Percentiles rank a stretch among this genome's conserved stretches.
Evolutionary conservation across 176 grass and related monocot species (phyloP).

Genomic region (Oryza rufipogon): DNA sequence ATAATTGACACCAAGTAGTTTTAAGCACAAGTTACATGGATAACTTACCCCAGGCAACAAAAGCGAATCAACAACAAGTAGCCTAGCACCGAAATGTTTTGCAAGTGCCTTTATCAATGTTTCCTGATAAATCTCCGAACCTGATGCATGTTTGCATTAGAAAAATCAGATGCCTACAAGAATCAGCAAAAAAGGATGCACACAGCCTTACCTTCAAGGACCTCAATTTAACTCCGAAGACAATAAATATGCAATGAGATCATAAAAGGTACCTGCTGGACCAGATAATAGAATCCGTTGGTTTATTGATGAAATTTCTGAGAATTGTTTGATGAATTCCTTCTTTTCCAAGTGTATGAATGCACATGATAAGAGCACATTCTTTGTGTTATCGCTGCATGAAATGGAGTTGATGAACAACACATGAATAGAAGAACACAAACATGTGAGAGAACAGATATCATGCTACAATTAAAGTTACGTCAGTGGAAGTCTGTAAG

Average conservation of each 20-base stretch:
- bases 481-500: constrained; percentile 7
- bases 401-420: constrained; percentile 39
- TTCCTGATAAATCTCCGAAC: constrained; percentile 99
- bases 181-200: constrained; percentile 19
- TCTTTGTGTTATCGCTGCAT: constrained; percentile 90
- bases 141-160: constrained; percentile 42
- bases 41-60: constrained; percentile 82
- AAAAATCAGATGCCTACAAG: constrained; percentile 36
- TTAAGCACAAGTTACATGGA: constrained; percentile 11
- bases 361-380: constrained; percentile 77
- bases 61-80: constrained; percentile 93
- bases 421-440: constrained; percentile 25
- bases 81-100: constrained; percentile 81
- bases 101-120: constrained; percentile 92
- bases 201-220: not conserved
- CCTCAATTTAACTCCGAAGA: constrained; percentile 16
- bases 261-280: constrained; percentile 70
- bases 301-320: constrained; percentile 92
- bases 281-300: constrained; percentile 95
- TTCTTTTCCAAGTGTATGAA: constrained; percentile 94
- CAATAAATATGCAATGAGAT: constrained; percentile 8
- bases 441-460: constrained; percentile 26
- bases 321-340: constrained; percentile 74
- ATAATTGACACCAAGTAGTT: constrained; percentile 9
- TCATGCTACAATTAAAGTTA: constrained; percentile 16